A percentile compares a stretch with the other conserved stretches of the same genome.
phyloP scores from a whole-genome alignment of 306 rosid genomes.

The Casuarina equisetifolia region DNA sequence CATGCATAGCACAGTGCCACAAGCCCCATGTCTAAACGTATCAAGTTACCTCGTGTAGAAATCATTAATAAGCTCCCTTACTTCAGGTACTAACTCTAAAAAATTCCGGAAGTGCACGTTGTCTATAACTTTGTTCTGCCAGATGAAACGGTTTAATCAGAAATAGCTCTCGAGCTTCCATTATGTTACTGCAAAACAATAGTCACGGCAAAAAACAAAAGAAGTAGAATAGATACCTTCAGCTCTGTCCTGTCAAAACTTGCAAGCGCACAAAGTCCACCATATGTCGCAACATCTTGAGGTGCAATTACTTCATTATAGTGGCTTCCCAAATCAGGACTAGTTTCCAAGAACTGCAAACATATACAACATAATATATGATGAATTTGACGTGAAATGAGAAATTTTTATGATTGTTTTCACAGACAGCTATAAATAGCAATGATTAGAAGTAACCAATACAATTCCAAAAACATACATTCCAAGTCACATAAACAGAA shows the following conservation, averaged over 20 bases:
- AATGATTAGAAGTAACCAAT: background rate
- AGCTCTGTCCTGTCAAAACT: slow-evolving; percentile 88
- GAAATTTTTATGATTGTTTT: background rate
- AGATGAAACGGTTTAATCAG: slow-evolving; percentile 34
- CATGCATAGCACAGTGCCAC: background rate
- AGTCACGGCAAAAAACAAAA: slow-evolving; percentile 5
- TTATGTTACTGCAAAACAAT: slow-evolving; percentile 15
- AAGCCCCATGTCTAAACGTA: slow-evolving; percentile 4
- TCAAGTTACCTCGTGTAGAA: slow-evolving; percentile 83
- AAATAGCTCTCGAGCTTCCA: slow-evolving; percentile 13
- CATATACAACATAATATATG: slow-evolving; percentile 21
- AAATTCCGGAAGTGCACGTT: slow-evolving; percentile 82
- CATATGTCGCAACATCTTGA: slow-evolving; percentile 97
- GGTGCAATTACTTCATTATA: slow-evolving; percentile 93
- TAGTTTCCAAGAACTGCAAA: slow-evolving; percentile 82
- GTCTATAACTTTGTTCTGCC: slow-evolving; percentile 94
- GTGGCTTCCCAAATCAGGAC: slow-evolving; percentile 72
- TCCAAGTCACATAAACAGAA: background rate
- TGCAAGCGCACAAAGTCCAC: slow-evolving; percentile 99
- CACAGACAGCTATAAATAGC: too few relatives aligned
- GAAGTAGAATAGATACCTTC: slow-evolving; percentile 54
- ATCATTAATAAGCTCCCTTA: slow-evolving; percentile 93
- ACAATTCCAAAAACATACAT: background rate
- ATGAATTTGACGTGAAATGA: slow-evolving; percentile 3
- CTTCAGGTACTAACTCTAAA: slow-evolving; percentile 94